Conservation (phyloP, 495 filamentous ascomycete species). For the Haplographium delicatum region DNA sequence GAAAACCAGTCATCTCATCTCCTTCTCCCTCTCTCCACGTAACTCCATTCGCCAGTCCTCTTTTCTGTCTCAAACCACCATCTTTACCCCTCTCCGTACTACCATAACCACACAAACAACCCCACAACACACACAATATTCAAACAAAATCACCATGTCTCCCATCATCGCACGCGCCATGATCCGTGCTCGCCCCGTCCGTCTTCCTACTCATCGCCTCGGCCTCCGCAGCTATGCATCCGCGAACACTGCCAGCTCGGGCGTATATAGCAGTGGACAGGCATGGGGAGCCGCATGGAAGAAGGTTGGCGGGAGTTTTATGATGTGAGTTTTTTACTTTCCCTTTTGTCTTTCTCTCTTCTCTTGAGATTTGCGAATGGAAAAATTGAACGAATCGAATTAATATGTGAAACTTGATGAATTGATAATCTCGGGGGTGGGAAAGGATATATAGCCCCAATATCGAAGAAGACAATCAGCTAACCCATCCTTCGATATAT, state of each 20-base stretch:
- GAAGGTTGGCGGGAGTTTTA: conserved; percentile 11
- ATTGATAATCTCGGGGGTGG: neutral
- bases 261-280: neutral
- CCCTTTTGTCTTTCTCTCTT: neutral
- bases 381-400: neutral
- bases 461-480: too few species aligned
- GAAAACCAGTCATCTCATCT: too few species aligned
- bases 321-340: conserved; percentile 17
- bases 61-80: too few species aligned
- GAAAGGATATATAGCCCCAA: neutral
- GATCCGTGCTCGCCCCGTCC: too few species aligned
- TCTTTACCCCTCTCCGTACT: too few species aligned
- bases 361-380: neutral
- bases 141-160: neutral
- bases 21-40: too few species aligned
- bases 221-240: conserved; percentile 5
- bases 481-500: too few species aligned
- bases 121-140: neutral
- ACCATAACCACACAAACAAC: too few species aligned
- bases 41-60: too few species aligned
- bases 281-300: conserved; percentile 18
- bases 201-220: neutral
- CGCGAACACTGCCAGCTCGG: neutral
- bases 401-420: neutral
- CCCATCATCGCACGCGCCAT: conserved; percentile 6